These are phyloP conservation scores for Serendipita indica DNA, from an alignment of 768 basidiomycete species.

Conservation along the genomic window DNA sequence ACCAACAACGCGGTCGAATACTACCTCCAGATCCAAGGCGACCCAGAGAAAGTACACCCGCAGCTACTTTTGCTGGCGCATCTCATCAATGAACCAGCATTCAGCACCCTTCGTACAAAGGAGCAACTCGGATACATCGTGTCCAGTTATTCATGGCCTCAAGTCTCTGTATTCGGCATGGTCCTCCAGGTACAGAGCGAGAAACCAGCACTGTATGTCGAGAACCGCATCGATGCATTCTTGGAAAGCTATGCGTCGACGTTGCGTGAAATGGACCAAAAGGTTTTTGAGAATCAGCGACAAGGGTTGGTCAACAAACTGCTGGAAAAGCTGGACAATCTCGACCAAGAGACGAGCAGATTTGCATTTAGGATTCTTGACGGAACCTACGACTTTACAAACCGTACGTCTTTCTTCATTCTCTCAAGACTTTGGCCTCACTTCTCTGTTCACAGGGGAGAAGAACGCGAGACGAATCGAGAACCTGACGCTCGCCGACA, in stretches of 20 bases:
- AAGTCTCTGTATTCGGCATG: slow-evolving; percentile 30
- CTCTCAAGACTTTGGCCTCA: not conserved
- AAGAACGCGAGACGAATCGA: slow-evolving; percentile 56
- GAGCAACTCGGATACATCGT: slow-evolving; percentile 96
- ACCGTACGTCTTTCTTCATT: slow-evolving; percentile 39
- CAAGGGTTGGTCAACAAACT: slow-evolving; percentile 61
- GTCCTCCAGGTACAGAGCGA: slow-evolving; percentile 79
- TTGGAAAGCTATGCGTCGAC: slow-evolving; percentile 53
- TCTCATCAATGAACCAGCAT: slow-evolving; percentile 81
- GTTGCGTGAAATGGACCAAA: slow-evolving; percentile 52
- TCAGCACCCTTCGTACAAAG: slow-evolving; percentile 79
- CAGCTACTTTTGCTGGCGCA: slow-evolving; percentile 59
- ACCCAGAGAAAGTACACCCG: slow-evolving; percentile 40
- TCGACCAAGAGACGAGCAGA: slow-evolving; percentile 59
- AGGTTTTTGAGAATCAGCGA: slow-evolving; percentile 68
- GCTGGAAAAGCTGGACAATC: slow-evolving; percentile 78
- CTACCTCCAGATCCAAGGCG: slow-evolving; percentile 63
- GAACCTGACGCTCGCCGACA: slow-evolving; percentile 55
- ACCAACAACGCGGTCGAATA: slow-evolving; percentile 79
- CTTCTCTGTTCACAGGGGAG: slow-evolving; percentile 33
- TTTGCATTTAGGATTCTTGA: slow-evolving; percentile 59
- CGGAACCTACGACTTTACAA: slow-evolving; percentile 75
- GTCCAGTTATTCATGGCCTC: slow-evolving; percentile 19
- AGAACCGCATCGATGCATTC: slow-evolving; percentile 80
- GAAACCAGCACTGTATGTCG: slow-evolving; percentile 61